A percentile compares a stretch with the other conserved stretches of the same genome.
phyloP scores from a whole-genome alignment of 2,329 filamentous ascomycete genomes.

The Curvularia verruculosa region DNA sequence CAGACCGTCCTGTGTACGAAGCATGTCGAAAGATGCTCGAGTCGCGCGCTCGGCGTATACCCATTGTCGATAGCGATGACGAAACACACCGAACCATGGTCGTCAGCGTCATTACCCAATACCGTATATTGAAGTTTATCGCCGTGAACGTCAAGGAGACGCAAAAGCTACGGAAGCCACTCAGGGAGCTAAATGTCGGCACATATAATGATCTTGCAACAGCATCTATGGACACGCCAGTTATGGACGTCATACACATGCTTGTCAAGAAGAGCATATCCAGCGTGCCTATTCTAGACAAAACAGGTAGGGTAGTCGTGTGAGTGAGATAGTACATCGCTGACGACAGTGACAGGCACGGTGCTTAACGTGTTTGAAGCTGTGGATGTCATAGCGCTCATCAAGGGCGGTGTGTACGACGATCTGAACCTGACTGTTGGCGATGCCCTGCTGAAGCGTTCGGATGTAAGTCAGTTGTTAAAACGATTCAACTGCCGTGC shows the following conservation, averaged over 20 bases:
- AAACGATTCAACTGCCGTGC: constrained; percentile 1
- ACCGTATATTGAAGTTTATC: constrained; percentile 98
- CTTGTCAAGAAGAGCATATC: constrained; percentile 94
- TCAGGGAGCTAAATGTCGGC: constrained; percentile 83
- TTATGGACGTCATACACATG: constrained; percentile 91
- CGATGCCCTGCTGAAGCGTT: constrained; percentile 83
- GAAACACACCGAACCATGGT: constrained; percentile 92
- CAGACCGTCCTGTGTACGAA: constrained; percentile 88
- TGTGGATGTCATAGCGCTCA: constrained; percentile 94
- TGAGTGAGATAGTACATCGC: neutral
- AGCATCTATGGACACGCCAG: constrained; percentile 84
- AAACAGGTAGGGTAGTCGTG: constrained; percentile 58
- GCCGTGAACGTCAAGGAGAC: constrained; percentile 93
- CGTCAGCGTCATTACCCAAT: constrained; percentile 96
- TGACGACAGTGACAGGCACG: constrained; percentile 56
- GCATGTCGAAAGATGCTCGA: constrained; percentile 93
- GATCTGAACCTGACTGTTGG: constrained; percentile 86
- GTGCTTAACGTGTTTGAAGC: constrained; percentile 97
- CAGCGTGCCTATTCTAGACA: constrained; percentile 89
- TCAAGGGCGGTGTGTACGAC: constrained; percentile 92
- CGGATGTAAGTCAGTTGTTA: constrained; percentile 62
- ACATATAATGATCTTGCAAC: constrained; percentile 83
- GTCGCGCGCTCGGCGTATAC: constrained; percentile 90
- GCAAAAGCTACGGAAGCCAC: constrained; percentile 82
- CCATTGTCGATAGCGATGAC: constrained; percentile 89